Evolutionary conservation across 352 stramenopile genomes (phyloP), one percentile per base, ranked within the genome.

Genomic region (Phytophthora palmivora): DNA sequence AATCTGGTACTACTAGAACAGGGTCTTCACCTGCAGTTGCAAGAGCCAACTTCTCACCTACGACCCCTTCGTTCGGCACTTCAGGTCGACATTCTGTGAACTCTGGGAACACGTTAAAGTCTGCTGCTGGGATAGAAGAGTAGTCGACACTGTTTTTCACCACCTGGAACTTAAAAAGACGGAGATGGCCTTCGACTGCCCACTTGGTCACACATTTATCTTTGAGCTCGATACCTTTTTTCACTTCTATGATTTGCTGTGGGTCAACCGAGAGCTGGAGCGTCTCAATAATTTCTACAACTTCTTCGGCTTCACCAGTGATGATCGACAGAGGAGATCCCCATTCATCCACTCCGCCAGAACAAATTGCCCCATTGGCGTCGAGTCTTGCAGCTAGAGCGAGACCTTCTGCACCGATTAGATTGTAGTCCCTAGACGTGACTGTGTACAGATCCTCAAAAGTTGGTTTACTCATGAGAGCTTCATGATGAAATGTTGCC

Each of bases 71-170:
- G 24, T 66, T 63, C 9, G 56, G 3, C 12, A 72, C 62, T 4
- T 58, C 32, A 0, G 55, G 49, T 6, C 67, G 45, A 39, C 67
- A 72, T 11, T 76, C 67, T 0, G 67, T 65, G 38, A 70, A 76
- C 36, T 70, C 56, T 32, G 67, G 67, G 18, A 72, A 76, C 1
- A 63, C 52, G 11, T 57, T 72, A 16, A 70, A 66, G 38, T 72
- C 62, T 19, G 67, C 67, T 18, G 57, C 63, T 6, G 67, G 57
- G 26, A 72, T 70, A 5, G 67, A 72, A 2, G 67, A 70, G 38
- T 76, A 72, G 18, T 69, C 56, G 12, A 60, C 8, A 30, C 55
- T 69, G 34, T 76, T 62, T n/a, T 62, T 67, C 19, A 65, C 57
- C 0, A 46, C 47, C 21, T 76, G 67, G 47, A 72, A 72, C 16